A percentile compares a stretch with the other conserved stretches of the same genome.
Conservation (phyloP, 83 land plant genomes). For the Thuja plicata region DNA sequence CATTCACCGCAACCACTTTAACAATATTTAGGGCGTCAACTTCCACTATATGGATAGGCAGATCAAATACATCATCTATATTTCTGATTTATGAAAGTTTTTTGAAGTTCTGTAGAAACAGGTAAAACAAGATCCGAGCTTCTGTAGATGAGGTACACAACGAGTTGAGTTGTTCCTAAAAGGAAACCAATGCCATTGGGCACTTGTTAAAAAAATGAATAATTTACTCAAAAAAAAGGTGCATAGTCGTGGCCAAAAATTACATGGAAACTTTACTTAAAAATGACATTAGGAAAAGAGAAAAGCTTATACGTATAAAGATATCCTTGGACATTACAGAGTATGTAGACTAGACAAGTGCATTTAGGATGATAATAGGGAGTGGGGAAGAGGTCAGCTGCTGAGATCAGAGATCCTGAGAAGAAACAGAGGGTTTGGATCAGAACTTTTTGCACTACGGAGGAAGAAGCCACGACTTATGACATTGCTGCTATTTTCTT, state of each 20-base stretch:
- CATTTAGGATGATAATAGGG: background rate
- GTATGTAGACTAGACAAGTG: background rate
- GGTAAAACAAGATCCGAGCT: background rate
- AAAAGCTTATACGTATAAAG: background rate
- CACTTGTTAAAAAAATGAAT: background rate
- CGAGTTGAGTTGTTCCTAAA: background rate
- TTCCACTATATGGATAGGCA: background rate
- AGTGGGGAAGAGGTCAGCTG: background rate
- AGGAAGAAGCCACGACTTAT: background rate
- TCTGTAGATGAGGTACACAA: conserved; percentile 1
- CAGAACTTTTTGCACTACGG: background rate
- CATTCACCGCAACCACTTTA: background rate
- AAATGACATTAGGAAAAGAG: background rate
- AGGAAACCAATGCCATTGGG: conserved; percentile 10
- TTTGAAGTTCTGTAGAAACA: background rate
- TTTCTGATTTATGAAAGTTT: background rate
- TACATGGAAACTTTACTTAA: no score
- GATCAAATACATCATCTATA: background rate
- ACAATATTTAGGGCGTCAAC: background rate
- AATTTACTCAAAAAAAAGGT: background rate
- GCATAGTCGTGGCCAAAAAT: background rate
- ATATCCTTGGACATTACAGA: background rate
- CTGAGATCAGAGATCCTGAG: background rate
- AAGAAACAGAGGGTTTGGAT: background rate
- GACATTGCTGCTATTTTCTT: background rate